A percentile compares a stretch with the other conserved stretches of the same genome.
phyloP scores from a whole-genome alignment of 306 rosid genomes.

The Ceratonia siliqua region DNA sequence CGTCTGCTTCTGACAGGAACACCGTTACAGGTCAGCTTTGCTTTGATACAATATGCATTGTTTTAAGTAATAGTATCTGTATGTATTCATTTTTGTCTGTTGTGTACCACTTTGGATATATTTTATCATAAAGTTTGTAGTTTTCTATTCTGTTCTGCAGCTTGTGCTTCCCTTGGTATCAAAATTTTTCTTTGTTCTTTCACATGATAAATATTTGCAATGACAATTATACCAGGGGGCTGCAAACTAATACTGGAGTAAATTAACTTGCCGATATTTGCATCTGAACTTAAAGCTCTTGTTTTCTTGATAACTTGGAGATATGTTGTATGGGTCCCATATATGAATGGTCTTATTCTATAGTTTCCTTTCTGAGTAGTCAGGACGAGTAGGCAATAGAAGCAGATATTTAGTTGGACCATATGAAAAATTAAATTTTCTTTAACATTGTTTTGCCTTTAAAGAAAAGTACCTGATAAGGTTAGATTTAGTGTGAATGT shows the following conservation, averaged over 20 bases:
- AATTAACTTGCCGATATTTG: conserved; percentile 17
- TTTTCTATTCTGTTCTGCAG: conserved; percentile 22
- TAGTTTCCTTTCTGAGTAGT: neutral
- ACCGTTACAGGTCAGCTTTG: conserved; percentile 78
- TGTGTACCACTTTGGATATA: conserved; percentile 12
- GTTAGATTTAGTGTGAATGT: neutral
- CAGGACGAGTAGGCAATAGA: neutral
- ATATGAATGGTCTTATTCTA: neutral
- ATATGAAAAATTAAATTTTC: neutral
- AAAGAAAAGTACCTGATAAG: conserved; percentile 22
- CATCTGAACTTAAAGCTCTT: neutral
- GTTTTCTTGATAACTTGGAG: conserved; percentile 7
- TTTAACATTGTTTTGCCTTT: neutral
- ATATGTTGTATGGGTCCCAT: neutral
- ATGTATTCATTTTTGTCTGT: neutral
- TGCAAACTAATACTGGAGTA: neutral
- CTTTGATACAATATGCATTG: conserved; percentile 14
- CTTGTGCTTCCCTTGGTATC: conserved; percentile 22
- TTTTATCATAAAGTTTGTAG: neutral
- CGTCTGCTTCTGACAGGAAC: conserved; percentile 97
- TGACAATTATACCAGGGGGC: neutral
- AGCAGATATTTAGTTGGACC: neutral
- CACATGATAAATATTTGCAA: neutral
- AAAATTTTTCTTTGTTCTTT: conserved; percentile 2
- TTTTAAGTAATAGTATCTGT: neutral